phyloP scores from a whole-genome alignment of 208 protist genomes.

The Trypanosoma theileri region DNA sequence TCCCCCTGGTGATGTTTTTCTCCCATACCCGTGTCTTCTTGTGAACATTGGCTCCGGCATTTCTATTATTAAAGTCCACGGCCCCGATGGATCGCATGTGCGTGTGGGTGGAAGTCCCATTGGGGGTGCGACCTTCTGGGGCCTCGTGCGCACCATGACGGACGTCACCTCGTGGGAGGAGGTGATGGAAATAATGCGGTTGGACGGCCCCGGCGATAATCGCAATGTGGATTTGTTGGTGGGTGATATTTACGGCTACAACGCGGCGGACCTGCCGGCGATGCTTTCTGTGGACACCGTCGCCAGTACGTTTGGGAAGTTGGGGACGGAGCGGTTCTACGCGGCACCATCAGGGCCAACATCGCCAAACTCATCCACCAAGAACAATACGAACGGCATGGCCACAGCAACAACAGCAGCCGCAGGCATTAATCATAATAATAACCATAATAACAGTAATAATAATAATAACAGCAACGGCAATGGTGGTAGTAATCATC shows the following conservation, averaged over 20 bases:
- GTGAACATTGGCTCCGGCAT: slow-evolving; percentile 98
- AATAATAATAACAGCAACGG: no score
- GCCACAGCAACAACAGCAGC: slow-evolving; percentile 7
- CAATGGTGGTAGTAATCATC: no score
- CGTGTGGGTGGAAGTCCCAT: slow-evolving; percentile 95
- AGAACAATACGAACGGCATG: slow-evolving; percentile 4
- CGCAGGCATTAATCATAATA: background rate
- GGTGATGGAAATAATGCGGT: slow-evolving; percentile 92
- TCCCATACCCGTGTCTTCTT: slow-evolving; percentile 94
- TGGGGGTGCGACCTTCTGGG: slow-evolving; percentile 97
- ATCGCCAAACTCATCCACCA: background rate
- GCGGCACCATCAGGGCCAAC: slow-evolving; percentile 17
- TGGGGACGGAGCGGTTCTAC: slow-evolving; percentile 75
- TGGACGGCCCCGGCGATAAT: slow-evolving; percentile 92
- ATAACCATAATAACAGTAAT: no score
- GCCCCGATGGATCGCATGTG: slow-evolving; percentile 80
- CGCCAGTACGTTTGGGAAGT: slow-evolving; percentile 89
- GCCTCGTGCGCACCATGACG: slow-evolving; percentile 93
- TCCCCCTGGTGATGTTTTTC: slow-evolving; percentile 35
- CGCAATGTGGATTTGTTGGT: slow-evolving; percentile 96
- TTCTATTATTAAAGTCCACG: slow-evolving; percentile 93
- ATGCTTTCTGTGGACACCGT: slow-evolving; percentile 87
- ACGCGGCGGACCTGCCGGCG: slow-evolving; percentile 82
- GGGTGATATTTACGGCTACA: slow-evolving; percentile 98
- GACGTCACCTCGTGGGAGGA: slow-evolving; percentile 93